Evolutionary conservation across 257 asterid species (phyloP), one percentile per base, ranked within the genome.

Genomic region (Primulina huaijiensis): DNA sequence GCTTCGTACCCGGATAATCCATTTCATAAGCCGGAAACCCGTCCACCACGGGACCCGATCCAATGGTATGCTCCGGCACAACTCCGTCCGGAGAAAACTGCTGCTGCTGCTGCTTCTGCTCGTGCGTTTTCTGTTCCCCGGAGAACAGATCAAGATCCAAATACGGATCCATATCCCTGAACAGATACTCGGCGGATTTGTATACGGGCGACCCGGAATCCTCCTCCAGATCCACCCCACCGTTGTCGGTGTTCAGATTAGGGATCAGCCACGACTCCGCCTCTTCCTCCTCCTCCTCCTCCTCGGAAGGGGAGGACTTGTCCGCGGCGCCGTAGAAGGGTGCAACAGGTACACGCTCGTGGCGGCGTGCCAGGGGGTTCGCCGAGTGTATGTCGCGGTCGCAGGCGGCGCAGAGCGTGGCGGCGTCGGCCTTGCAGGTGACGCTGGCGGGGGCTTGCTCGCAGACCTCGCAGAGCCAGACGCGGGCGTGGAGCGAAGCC

Each of bases 11-110:
- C 29, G 81, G 65, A 43, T 71, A 84, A 8, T 89, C 90, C 71
- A 87, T 65, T 5, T 89, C 92, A 43, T 81, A 87, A 1, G 89
- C 76, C 3, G 97, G 95, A 40, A 78, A 89, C 62, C 97, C 97
- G 56, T 88, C 95, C 2, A 83, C 97, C 11, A 90, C 87, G 0
- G 86, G 83, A 9, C 79, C 78, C 60, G 78, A 76, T 33, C 65
- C 79, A 31, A 84, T 81, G 9, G 53, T 74, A 73, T 87, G 87
- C 33, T 73, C 95, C 8, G 97, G 97, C 7, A 91, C 96, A 3
- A 89, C 96, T 2, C 96, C 92, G 7, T 91, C 95, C 0, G 90
- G 64, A 43, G 76, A 75, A 8, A 77, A 73, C 59, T 78, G 83
- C 23, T 82, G 79, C 59, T 74, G 78, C 43, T 77, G 79, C 59